Evolutionary conservation across 768 basidiomycete species (phyloP).

Genomic region (Mrakia gelida): DNA sequence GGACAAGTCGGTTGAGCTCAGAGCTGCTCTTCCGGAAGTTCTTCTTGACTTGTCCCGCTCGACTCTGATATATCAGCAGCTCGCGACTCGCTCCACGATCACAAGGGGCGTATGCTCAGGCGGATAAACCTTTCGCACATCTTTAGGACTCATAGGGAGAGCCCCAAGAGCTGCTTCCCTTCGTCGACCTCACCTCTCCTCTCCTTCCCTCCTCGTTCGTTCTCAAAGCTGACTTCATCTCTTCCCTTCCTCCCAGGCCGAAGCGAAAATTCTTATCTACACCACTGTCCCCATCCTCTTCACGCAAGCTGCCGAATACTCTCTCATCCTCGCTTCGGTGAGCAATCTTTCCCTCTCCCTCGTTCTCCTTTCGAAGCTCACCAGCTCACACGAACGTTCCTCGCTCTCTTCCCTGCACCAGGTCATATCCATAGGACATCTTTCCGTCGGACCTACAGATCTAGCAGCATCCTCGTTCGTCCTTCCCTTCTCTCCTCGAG

Average conservation of each 20-base stretch:
- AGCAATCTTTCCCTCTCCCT: background rate
- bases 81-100: too few relatives aligned
- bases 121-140: too few relatives aligned
- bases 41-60: too few relatives aligned
- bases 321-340: slow-evolving; percentile 70
- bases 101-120: too few relatives aligned
- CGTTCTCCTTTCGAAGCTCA: background rate
- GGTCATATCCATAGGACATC: slow-evolving; percentile 78
- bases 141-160: too few relatives aligned
- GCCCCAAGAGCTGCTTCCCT: background rate
- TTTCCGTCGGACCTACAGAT: slow-evolving; percentile 66
- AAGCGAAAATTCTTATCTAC: slow-evolving; percentile 9
- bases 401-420: background rate
- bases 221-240: background rate
- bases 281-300: slow-evolving; percentile 30
- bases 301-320: slow-evolving; percentile 57
- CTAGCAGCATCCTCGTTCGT: slow-evolving; percentile 69
- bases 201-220: background rate
- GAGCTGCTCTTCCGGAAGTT: too few relatives aligned
- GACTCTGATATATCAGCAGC: too few relatives aligned
- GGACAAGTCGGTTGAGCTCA: too few relatives aligned
- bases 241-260: background rate
- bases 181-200: too few relatives aligned
- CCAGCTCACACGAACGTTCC: background rate
- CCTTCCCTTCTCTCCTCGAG: slow-evolving; percentile 25